Evolutionary conservation across 106 monocot genomes (phyloP), one percentile per base, ranked within the genome.

Genomic region (Vanilla planifolia): DNA sequence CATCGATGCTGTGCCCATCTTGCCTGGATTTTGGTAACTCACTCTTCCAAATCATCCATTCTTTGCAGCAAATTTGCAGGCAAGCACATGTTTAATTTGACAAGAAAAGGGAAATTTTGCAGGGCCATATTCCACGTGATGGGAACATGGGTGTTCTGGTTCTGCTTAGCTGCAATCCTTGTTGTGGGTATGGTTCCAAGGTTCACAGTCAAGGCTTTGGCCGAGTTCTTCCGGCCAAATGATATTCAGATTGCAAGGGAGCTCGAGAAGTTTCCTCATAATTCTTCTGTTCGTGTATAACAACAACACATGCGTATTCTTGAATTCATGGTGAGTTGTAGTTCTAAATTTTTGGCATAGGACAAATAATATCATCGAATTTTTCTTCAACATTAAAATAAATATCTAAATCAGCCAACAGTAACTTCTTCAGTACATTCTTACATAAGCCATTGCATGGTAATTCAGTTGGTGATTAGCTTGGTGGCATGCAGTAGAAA

Each of bases 91-190:
- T 46, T 17, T 46, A 3, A 3, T 46, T 46, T n/a, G n/a, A n/a
- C n/a, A 20, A 19, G 36, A 9, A 59, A 34, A 5, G 8, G n/a
- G 13, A 55, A 59, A 9, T 17, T 51, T 76, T 36, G 16, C 82
- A 98, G 98, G 98, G 92, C 98, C 7, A 88, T 98, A 43, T 92
- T 73, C 46, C 66, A 98, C 40, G 40, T 75, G 39, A 82, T 88
- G 81, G 79, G 67, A 24, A 85, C 79, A 19, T 73, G 77, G 37
- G 27, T 70, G 29, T 98, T 98, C 66, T 98, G 98, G 98, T 45
- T 80, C 0, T 77, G 65, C 55, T 63, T 92, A 46, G 75, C 87
- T 33, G 77, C 61, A 7, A 74, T 92, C 37, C 43, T 78, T 4
- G 58, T 80, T 0, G 66, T 46, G 10, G 96, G 74, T 8, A 67